Evolutionary conservation across 202 grass and related monocot genomes (phyloP), one percentile per base, ranked within the genome.

Genomic region (Panicum virgatum): DNA sequence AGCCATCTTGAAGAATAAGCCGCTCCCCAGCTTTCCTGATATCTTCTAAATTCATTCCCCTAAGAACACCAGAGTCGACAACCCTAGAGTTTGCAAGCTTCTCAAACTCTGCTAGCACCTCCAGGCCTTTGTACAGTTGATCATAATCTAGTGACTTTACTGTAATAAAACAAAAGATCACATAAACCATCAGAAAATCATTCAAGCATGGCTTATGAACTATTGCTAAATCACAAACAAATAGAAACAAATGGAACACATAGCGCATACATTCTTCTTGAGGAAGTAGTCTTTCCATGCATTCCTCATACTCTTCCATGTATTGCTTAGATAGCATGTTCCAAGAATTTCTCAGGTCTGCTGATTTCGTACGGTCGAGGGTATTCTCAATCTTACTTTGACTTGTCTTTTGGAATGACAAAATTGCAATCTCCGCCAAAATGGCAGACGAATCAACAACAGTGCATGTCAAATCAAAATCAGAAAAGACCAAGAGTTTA

Each of bases 381-480:
- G 79, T 45, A 81, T 67, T 92, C 79, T 86, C 90, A 79, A 72
- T 38, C 43, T 82, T 85, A 87, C 73, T 72, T 68, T 84, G 90
- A 88, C 85, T 92, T 86, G 79, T 70, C 68, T 93, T 93, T 88
- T 90, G 87, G 84, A 76, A 72, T 67, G 84, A 91, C 77, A 91
- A 91, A 62, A 98, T 93, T 75, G 92, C 90, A 53, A 98, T 93
- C 65, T 98, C 96, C 50, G 92, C 92, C 77, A 98, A 80, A 88
- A 94, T 88, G 50, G 92, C 96, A 45, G 96, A 98, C 2, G 96
- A 98, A 86, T 98, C 90, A 75, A 93, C 82, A 77, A 91, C 82
- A 77, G 89, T 98, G 77, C 96, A 98, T 44, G 96, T 98, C 87
- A 96, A 89, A 82, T 98, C 96, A 93, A 98, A 98, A 88, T 98